Evolutionary conservation across 495 filamentous ascomycete species (phyloP), one percentile per base, ranked within the genome.

Genomic region (Xylaria acuta): DNA sequence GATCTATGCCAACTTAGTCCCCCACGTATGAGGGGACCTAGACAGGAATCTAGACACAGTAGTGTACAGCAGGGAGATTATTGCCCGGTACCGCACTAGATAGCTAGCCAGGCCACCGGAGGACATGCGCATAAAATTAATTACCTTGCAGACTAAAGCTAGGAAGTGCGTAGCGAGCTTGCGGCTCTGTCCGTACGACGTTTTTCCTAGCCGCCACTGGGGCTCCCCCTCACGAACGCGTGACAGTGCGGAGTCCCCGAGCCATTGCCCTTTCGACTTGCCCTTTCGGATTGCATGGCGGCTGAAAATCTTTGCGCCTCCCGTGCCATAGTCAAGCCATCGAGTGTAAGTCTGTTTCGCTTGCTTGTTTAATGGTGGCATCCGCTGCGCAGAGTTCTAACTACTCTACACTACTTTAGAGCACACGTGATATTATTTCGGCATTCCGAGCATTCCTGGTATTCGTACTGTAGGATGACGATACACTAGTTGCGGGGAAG

Each of bases 251-350:
- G 25, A 65, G 41, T 49, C 12, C 7, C 62, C 32, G 45, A 66
- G 4, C 43, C 22, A 30, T 20, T 36, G 4, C 27, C 20, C 45
- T 22, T 20, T 47, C 32, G 64, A 5, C 20, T 59, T 38, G 7
- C 34, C 54, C 5, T 32, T 59, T 20, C 16, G 30, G 32, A 60
- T 30, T 20, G 49, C 65, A 67, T 67, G 65, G 49, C 49, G 47
- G 65, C 49, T 67, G 65, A 56, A 67, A 67, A 67, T 43, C 38
- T 54, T 67, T 67, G 65, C 49, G 49, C 34, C 49, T 67, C 65
- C 49, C 65, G 65, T 67, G 65, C 49, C 34, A 18, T 41, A 20
- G 1, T 20, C 34, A 14, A 43, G 65, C 65, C 65, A 18, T 54
- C 6, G n/a, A n/a, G n/a, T n/a, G n/a, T 2, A 18, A 54, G 36